Evolutionary conservation across 1,284 basidiomycete genomes (phyloP), one percentile per base, ranked within the genome.

Genomic region (Coniophora puteana): DNA sequence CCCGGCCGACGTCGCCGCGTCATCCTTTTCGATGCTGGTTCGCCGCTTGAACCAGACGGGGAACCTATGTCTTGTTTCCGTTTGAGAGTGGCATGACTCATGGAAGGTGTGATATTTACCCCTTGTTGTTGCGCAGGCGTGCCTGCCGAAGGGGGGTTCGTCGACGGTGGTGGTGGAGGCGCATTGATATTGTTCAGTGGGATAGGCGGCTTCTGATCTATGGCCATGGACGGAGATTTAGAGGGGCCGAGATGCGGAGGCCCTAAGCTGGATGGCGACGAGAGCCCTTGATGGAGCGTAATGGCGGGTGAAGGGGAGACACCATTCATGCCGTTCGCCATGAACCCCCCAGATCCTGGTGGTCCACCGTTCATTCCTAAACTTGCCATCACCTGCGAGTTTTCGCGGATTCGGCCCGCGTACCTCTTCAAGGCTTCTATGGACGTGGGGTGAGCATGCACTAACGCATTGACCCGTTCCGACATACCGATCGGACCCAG

Each of bases 401-500:
- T 38, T 12, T 43, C 33, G 31, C 33, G 46, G 42, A 51, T 24
- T 24, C 46, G 40, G 24, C 48, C 51, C 32, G 59, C 37, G 30
- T 45, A 61, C 33, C 32, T 27, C 62, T 62, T 24, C 62, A 57
- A 4, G 64, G 46, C 40, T 51, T 62, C 38, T 65, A 59, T 20
- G 61, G 62, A 44, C 17, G 48, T 54, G 34, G 51, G 47, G 33
- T 65, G 62, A 27, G 58, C 58, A 55, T 60, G n/a, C n/a, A n/a
- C n/a, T n/a, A n/a, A n/a, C n/a, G n/a, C n/a, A 35, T 46, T 44
- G 47, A 32, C 58, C 35, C 61, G 51, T 48, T 33, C 35, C 18
- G 41, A 17, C 3, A 36, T 60, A 89, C 85, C 80, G 51, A 75
- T 57, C 23, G 84, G 83, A 23, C 86, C 84, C 10, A 81, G 55